A percentile compares a stretch with the other conserved stretches of the same genome.
These are phyloP conservation scores for Phytopythium oedochilum DNA, from an alignment of 352 stramenopile genomes.

Conservation along the genomic window DNA sequence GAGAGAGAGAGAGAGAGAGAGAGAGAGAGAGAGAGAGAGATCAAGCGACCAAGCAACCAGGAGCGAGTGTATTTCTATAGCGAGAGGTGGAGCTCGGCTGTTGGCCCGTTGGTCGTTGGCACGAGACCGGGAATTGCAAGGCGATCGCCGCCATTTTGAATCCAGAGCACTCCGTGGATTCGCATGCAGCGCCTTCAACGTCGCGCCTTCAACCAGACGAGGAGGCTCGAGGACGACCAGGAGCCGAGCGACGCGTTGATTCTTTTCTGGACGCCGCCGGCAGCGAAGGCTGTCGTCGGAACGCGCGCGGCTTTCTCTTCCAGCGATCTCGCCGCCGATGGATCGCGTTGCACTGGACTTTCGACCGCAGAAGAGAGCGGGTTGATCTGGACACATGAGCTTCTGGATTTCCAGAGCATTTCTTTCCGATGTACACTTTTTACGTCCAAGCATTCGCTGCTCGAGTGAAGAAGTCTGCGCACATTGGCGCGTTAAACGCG, in stretches of 20 bases:
- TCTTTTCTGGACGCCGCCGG: conserved; percentile 2
- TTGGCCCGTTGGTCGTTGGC: not conserved
- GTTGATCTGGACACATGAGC: not conserved
- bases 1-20: too few species aligned
- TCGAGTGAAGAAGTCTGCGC: too few species aligned
- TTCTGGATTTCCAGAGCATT: not conserved
- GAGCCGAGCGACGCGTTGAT: not conserved
- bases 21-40: too few species aligned
- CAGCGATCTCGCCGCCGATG: not conserved
- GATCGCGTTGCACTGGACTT: not conserved
- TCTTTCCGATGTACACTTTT: too few species aligned
- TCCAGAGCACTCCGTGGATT: too few species aligned
- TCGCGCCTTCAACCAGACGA: not conserved
- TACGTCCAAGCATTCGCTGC: too few species aligned
- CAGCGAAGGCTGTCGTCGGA: too few species aligned
- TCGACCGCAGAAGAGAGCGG: not conserved
- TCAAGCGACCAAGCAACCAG: not conserved
- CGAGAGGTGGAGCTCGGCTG: not conserved
- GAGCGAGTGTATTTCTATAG: not conserved
- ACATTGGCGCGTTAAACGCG: too few species aligned
- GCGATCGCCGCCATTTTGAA: not conserved
- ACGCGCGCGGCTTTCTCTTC: not conserved
- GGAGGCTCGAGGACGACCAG: not conserved
- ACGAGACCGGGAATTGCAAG: not conserved
- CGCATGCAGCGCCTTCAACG: too few species aligned